Base-by-base conservation (phyloP, 2,329 filamentous ascomycete species). In the Penicillium sclerotiorum region DNA sequence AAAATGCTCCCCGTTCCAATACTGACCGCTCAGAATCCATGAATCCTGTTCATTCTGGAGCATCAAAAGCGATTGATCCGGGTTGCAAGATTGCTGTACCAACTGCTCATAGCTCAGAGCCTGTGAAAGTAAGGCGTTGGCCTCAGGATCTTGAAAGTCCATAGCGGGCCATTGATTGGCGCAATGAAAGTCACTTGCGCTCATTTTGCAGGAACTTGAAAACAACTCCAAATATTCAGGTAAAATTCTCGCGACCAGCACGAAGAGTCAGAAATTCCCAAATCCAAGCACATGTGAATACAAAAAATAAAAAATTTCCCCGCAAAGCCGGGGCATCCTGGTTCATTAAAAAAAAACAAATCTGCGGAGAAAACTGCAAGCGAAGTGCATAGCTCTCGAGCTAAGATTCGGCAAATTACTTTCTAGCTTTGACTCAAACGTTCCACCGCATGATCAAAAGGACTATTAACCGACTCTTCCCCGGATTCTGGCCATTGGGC, bases 351-450 rank as follows among this genome's bases (percentile, higher is more conserved):
- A 22, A 46, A 45, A 23, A 28, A 28, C 25, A 8, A 46, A 44
- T 43, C 45, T 50, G 51, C 51, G 51, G 51, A 50, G 51, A 53
- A 50, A 36, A 36, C n/a, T 48, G 38, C 25, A 50, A 40, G 50
- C 46, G 50, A 53, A 8, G 11, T 38, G 17, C 22, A 20, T n/a
- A 50, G 42, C 37, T 49, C 45, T 41, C 41, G 45, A 41, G 32
- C 39, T 41, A 52, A 28, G 27, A 11, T 20, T 13, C 32, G 38
- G 44, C 28, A 51, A 39, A 48, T 40, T 42, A n/a, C 17, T 18
- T 22, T 3, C 7, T 7, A 8, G 30, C 21, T 12, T 20, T 21
- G 25, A 27, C 25, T 6, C 11, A 11, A 28, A 28, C 25, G 3
- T 28, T 28, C 15, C 44, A 42, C 25, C 44, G 32, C 39, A 51